A percentile compares a stretch with the other conserved stretches of the same genome.
phyloP scores from a whole-genome alignment of 768 basidiomycete genomes.

The Leucosporidium yakuticum region DNA sequence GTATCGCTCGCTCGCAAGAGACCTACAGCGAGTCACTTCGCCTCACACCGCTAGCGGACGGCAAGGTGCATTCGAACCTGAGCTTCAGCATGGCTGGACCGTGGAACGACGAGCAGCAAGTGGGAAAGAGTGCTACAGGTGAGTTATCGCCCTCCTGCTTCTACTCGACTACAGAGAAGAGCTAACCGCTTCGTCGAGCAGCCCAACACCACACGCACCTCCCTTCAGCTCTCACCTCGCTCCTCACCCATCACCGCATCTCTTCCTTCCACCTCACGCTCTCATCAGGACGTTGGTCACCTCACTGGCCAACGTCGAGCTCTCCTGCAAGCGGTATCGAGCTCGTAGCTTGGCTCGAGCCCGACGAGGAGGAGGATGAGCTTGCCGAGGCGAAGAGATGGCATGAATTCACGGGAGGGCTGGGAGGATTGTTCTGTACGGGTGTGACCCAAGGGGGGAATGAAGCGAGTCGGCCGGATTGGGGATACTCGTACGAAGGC shows the following conservation, averaged over 20 bases:
- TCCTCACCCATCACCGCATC: conserved; percentile 75
- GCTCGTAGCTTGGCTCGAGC: conserved; percentile 87
- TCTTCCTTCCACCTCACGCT: conserved; percentile 82
- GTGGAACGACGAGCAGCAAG: conserved; percentile 40
- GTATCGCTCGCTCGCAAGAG: conserved; percentile 36
- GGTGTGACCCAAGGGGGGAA: conserved; percentile 29
- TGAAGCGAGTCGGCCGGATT: conserved; percentile 21
- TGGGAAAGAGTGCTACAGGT: conserved; percentile 40
- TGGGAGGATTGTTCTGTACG: conserved; percentile 91
- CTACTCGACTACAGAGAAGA: not conserved
- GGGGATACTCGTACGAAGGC: conserved; percentile 18
- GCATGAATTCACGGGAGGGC: conserved; percentile 76
- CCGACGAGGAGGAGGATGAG: conserved; percentile 40
- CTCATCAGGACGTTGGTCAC: conserved; percentile 85
- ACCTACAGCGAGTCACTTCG: conserved; percentile 52
- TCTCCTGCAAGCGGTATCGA: conserved; percentile 48
- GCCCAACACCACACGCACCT: conserved; percentile 68
- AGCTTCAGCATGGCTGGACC: conserved; percentile 58
- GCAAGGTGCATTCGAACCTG: conserved; percentile 73
- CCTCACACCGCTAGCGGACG: conserved; percentile 65
- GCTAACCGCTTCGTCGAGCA: not conserved
- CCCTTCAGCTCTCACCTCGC: conserved; percentile 77
- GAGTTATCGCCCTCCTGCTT: not conserved
- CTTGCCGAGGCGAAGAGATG: conserved; percentile 49
- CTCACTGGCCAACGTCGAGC: conserved; percentile 14